Evolutionary conservation across 139 green algal species (phyloP), one percentile per base, ranked within the genome.

Genomic region (Edaphochlamys debaryana): DNA sequence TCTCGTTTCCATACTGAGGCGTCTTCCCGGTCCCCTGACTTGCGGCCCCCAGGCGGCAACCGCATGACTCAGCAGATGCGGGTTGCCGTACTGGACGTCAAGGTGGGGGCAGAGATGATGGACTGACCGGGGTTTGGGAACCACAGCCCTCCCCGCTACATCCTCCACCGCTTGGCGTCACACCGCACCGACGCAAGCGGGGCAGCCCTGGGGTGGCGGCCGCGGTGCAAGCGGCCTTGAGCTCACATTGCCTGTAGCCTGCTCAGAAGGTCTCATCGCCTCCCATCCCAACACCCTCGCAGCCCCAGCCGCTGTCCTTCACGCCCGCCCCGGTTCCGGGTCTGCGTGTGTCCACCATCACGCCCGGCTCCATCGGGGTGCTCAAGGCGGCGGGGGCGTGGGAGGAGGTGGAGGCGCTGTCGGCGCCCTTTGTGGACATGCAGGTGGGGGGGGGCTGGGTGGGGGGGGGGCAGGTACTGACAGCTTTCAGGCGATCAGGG

Each of bases 311-410:
- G 1, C 64, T 84, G 20, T 37, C 45, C 4, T 79, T 84, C 27
- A 37, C 52, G 0, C 50, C 67, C 3, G 41, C 71, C 3, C 42
- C 79, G 6, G 38, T 88, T 1, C 94, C 94, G 27, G 91, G 90
- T 9, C 67, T 93, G 52, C 88, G 94, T 9, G 94, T 97, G 22
- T 94, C 89, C 85, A 97, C 94, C 50, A 64, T 97, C 74, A 95
- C 91, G 4, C 92, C 93, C 19, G 89, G 91, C 67, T 93, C 80
- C 82, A 92, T 95, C 9, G 37, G 69, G 22, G 52, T 91, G 30
- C 62, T 97, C 32, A 42, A 90, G 68, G 69, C 78, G 2, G 81
- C 86, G 27, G 93, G 91, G 11, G 93, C 90, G 0, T 97, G 94
- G 94, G 58, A 68, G 25, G 79, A 90, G 13, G 56, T 96, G 22